phyloP scores from a whole-genome alignment of 2,329 filamentous ascomycete genomes.

The Aureobasidium musti region DNA sequence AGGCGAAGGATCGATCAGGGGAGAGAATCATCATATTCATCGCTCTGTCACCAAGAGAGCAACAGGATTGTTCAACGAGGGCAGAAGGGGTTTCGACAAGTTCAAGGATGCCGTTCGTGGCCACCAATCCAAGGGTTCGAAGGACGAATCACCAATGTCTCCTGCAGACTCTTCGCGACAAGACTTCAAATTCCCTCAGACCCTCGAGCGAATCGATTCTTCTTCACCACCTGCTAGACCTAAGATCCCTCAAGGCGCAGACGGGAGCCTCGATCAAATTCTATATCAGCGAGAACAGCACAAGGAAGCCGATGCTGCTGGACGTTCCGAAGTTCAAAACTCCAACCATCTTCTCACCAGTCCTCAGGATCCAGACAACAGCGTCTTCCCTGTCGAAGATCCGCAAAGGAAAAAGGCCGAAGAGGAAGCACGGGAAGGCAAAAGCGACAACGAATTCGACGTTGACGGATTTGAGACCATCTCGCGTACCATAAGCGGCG shows the following conservation, averaged over 20 bases:
- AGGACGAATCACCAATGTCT: conserved; percentile 34
- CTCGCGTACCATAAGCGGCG: conserved; percentile 18
- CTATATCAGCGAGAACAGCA: background rate
- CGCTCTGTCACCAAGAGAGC: conserved; percentile 70
- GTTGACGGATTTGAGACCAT: background rate
- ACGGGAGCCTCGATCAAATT: conserved; percentile 14
- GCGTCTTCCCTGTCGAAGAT: conserved; percentile 24
- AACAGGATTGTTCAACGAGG: conserved; percentile 75
- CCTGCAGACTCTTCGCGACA: background rate
- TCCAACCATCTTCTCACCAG: background rate
- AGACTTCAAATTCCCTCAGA: background rate
- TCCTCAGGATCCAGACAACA: background rate
- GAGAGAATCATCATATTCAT: conserved; percentile 1
- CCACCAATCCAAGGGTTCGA: conserved; percentile 46
- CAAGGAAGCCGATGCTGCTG: background rate
- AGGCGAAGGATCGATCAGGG: conserved; percentile 8
- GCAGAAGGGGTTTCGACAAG: conserved; percentile 76
- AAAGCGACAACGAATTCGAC: conserved; percentile 4
- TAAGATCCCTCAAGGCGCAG: background rate
- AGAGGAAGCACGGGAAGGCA: conserved; percentile 17
- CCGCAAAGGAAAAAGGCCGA: conserved; percentile 3
- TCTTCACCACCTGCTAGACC: conserved; percentile 26
- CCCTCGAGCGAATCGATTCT: conserved; percentile 8
- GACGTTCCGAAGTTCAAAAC: background rate
- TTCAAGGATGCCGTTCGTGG: conserved; percentile 76